Evolutionary conservation across 2,329 filamentous ascomycete species (phyloP), one percentile per base, ranked within the genome.

Genomic region (Monosporascus sp.): DNA sequence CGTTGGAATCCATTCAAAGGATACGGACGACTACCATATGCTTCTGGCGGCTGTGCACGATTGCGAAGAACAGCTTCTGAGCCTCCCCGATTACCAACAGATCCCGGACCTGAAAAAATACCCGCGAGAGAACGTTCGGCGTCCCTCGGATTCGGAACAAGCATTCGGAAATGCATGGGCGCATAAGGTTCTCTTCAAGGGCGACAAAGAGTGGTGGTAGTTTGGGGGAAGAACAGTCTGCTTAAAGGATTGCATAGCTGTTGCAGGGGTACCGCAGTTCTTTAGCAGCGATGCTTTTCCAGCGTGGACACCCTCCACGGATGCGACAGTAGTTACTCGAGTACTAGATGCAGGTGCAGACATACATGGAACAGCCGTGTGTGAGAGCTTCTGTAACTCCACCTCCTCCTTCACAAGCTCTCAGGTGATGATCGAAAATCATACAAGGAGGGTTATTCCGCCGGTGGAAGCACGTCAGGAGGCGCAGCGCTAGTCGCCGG

Each of bases 231-330:
- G 81, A 76, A 48, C 71, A 0, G 60, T 81, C 3, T 78, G 75
- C 53, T 55, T 82, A 15, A 82, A 82, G 59, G 80, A 83, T 56
- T 79, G 77, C 31, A 75, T 82, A 38, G 74, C 76, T 3, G 77
- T 82, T 1, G 77, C 77, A 2, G 75, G 73, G 0, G 75, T 83
- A 1, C 78, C 79, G 0, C 76, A 80, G 50, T 72, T 81, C 51
- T 73, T 75, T 42, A 78, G 80, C 0, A 81, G 74, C 42, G 74
- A 80, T 55, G 73, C 74, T 15, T 76, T 74, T 54, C 70, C 62
- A 1, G 69, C 72, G 0, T 82, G 79, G 78, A 76, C 70, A 0
- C 77, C 79, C 0, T 69, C 64, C 5, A 76, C 75, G 3, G 80
- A 83, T 61, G 79, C 80, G 0, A 80, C 77, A 0, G 73, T 82